Evolutionary conservation across 805 yeast genomes (phyloP).

Genomic region (Metschnikowia dekortorum): DNA sequence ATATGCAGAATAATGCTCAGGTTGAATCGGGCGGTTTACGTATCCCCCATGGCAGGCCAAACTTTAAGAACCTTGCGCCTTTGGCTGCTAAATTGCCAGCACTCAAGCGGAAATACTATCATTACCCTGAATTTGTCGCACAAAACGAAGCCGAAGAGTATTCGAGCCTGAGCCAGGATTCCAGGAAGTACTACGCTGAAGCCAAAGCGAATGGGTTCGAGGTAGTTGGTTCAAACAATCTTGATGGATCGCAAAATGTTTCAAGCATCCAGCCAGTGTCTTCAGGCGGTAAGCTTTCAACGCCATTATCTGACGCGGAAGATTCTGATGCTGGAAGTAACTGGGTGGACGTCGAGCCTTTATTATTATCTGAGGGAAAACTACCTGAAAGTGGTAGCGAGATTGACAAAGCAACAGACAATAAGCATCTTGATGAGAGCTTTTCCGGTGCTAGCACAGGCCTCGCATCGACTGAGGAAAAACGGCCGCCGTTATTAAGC

Average conservation of each 20-base stretch:
- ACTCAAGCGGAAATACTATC: constrained; percentile 28
- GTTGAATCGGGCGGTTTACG: constrained; percentile 16
- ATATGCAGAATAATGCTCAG: background rate
- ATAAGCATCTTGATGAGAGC: background rate
- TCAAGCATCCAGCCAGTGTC: background rate
- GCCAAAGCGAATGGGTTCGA: constrained; percentile 1
- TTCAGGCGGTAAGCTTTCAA: background rate
- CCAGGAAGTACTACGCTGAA: constrained; percentile 1
- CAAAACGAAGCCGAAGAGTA: background rate
- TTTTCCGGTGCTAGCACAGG: background rate
- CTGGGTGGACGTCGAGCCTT: constrained; percentile 15
- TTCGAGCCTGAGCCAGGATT: background rate
- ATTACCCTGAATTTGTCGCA: constrained; percentile 22
- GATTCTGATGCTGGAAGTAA: constrained; percentile 24
- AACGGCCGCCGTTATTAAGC: constrained; percentile 15
- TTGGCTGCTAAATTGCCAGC: constrained; percentile 27
- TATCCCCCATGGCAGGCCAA: constrained; percentile 44
- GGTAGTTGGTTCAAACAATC: constrained; percentile 1
- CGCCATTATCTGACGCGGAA: constrained; percentile 18
- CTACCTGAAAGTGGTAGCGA: background rate
- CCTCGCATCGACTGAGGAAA: background rate
- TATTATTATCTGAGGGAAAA: constrained; percentile 12
- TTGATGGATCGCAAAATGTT: background rate
- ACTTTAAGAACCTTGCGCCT: constrained; percentile 36
- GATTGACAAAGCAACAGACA: background rate